A percentile compares a stretch with the other conserved stretches of the same genome.
phyloP scores from a whole-genome alignment of 2,329 filamentous ascomycete species.

The Camptophora hylomeconis region DNA sequence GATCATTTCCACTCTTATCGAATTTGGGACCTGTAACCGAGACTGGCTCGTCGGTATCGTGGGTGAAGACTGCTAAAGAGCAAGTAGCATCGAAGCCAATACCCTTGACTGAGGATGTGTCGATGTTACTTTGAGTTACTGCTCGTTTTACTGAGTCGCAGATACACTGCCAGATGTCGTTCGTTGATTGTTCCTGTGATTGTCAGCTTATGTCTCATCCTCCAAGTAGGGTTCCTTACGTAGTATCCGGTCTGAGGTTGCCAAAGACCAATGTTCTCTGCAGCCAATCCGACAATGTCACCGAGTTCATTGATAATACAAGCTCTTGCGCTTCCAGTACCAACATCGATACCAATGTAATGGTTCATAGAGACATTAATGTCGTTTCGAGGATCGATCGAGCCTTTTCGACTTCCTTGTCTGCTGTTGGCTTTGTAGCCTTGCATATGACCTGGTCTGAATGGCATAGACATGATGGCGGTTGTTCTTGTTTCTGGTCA shows the following conservation, averaged over 20 bases:
- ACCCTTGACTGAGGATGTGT: conserved; percentile 63
- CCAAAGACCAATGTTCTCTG: conserved; percentile 68
- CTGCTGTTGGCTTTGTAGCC: too few relatives aligned
- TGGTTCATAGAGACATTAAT: conserved; percentile 44
- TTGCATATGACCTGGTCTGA: too few relatives aligned
- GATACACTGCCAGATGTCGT: conserved; percentile 92
- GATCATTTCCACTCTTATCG: conserved; percentile 64
- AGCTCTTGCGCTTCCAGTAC: conserved; percentile 85
- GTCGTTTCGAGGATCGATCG: conserved; percentile 40
- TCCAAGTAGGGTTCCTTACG: conserved; percentile 32
- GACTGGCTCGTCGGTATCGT: conserved; percentile 81
- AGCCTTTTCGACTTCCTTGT: conserved; percentile 20
- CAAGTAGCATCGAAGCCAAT: conserved; percentile 99
- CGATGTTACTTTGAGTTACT: conserved; percentile 67
- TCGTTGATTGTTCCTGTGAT: conserved; percentile 83
- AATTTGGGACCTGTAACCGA: conserved; percentile 84
- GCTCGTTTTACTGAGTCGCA: conserved; percentile 76
- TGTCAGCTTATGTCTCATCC: conserved; percentile 1
- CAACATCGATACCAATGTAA: conserved; percentile 85
- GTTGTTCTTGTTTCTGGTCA: too few relatives aligned
- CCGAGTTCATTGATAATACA: conserved; percentile 89
- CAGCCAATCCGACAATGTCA: conserved; percentile 64
- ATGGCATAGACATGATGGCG: too few relatives aligned
- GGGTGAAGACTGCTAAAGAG: conserved; percentile 79
- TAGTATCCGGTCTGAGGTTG: conserved; percentile 65